A percentile compares a stretch with the other conserved stretches of the same genome.
These are phyloP conservation scores for Suhomyces maxii DNA, from an alignment of 1,139 yeast genomes.

Conservation along the genomic window DNA sequence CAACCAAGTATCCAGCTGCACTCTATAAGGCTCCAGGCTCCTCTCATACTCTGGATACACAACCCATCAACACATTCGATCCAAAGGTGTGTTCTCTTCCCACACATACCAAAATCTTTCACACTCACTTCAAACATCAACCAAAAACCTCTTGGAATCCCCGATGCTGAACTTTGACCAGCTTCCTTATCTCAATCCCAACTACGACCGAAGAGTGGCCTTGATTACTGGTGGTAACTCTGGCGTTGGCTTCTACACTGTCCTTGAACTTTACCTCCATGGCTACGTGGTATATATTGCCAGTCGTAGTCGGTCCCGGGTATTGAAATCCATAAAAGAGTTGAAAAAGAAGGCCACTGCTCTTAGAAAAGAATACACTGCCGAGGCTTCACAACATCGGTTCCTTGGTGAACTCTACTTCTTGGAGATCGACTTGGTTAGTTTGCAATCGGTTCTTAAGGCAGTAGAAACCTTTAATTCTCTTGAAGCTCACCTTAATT, in stretches of 20 bases:
- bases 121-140: background rate
- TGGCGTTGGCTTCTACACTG: conserved; percentile 47
- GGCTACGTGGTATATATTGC: conserved; percentile 45
- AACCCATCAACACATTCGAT: too few species aligned
- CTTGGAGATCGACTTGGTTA: conserved; percentile 63
- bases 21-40: too few species aligned
- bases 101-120: background rate
- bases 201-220: conserved; percentile 37
- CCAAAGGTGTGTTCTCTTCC: too few species aligned
- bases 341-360: conserved; percentile 20
- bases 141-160: background rate
- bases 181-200: conserved; percentile 37
- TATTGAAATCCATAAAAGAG: conserved; percentile 36
- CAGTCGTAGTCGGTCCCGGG: conserved; percentile 40
- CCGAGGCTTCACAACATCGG: conserved; percentile 11
- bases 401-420: conserved; percentile 59
- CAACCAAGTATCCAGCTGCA: too few species aligned
- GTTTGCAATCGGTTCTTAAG: conserved; percentile 54
- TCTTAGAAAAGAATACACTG: conserved; percentile 2
- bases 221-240: conserved; percentile 48
- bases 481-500: conserved; percentile 54
- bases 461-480: conserved; percentile 53
- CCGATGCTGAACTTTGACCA: conserved; percentile 23
- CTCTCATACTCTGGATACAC: too few species aligned
- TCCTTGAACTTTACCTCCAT: conserved; percentile 42